These are phyloP conservation scores for Rhizopogon roseolus DNA, from an alignment of 768 basidiomycete genomes.

Conservation along the genomic window DNA sequence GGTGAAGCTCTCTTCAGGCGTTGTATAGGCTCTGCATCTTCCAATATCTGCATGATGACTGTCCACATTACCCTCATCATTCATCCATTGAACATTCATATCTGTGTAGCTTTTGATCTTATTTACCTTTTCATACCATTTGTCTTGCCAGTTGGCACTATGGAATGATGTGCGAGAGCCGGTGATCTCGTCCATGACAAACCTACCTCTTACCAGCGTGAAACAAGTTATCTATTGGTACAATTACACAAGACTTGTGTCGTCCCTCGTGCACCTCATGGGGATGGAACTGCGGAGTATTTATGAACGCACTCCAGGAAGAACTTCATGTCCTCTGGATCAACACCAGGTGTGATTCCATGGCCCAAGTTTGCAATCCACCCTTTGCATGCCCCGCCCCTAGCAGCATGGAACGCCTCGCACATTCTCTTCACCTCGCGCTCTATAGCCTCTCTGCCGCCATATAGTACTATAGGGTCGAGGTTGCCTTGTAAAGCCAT, in stretches of 20 bases:
- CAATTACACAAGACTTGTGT: neutral
- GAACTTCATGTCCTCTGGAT: conserved; percentile 89
- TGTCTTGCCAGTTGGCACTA: neutral
- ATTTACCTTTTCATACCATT: neutral
- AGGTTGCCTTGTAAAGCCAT: conserved; percentile 89
- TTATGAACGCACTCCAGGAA: conserved; percentile 90
- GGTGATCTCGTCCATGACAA: neutral
- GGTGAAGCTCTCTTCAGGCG: conserved; percentile 18
- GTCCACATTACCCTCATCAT: conserved; percentile 9
- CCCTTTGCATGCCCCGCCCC: conserved; percentile 48
- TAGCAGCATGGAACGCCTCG: conserved; percentile 57
- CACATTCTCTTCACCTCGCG: conserved; percentile 79
- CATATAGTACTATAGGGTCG: conserved; percentile 85
- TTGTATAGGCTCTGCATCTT: conserved; percentile 25
- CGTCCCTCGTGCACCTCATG: neutral
- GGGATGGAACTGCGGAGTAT: conserved; percentile 45
- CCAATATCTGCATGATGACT: conserved; percentile 5
- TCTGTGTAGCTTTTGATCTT: conserved; percentile 2
- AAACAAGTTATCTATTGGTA: neutral
- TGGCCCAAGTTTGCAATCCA: conserved; percentile 99
- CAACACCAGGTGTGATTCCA: conserved; percentile 93
- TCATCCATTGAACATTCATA: neutral
- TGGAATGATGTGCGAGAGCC: neutral
- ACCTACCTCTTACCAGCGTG: neutral
- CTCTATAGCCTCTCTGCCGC: conserved; percentile 84